Evolutionary conservation across 2,329 filamentous ascomycete species (phyloP).

Genomic region (Zasmidium citrigriseum): DNA sequence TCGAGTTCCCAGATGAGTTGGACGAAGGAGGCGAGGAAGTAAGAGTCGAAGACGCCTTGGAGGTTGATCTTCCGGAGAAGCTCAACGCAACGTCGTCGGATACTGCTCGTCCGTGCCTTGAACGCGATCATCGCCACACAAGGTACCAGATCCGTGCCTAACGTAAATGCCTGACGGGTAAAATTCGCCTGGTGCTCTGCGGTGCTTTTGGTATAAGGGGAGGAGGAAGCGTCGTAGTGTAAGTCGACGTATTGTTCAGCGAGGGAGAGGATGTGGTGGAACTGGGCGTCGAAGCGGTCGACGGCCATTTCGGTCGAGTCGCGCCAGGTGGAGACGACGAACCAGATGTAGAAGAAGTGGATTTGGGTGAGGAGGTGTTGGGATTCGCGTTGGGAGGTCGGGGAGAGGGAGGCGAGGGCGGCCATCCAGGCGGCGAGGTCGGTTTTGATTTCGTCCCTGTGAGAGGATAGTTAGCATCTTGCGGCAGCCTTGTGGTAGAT

Average conservation of each 20-base stretch:
- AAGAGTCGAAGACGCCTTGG: constrained; percentile 20
- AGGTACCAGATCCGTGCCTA: constrained; percentile 18
- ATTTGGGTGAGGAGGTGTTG: constrained; percentile 17
- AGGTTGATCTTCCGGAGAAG: constrained; percentile 17
- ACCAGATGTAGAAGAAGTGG: constrained; percentile 22
- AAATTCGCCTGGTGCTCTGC: neutral
- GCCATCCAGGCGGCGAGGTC: constrained; percentile 18
- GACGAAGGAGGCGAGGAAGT: constrained; percentile 17
- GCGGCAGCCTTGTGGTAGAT: too few relatives aligned
- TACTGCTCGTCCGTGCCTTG: constrained; percentile 12
- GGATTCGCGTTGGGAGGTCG: constrained; percentile 5
- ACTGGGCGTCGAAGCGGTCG: constrained; percentile 20
- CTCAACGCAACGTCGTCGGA: constrained; percentile 11
- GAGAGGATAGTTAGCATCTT: too few relatives aligned
- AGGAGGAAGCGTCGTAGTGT: constrained; percentile 10
- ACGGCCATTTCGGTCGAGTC: constrained; percentile 15
- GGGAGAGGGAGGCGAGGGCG: constrained; percentile 9
- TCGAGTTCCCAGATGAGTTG: constrained; percentile 16
- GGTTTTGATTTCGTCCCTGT: constrained; percentile 8
- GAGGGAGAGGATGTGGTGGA: constrained; percentile 14
- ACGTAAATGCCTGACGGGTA: constrained; percentile 17
- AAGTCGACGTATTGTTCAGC: constrained; percentile 17
- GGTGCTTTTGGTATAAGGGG: neutral
- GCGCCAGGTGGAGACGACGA: constrained; percentile 18
- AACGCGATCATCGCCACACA: constrained; percentile 20